Evolutionary conservation across 768 basidiomycete genomes (phyloP).

Genomic region (Termitomyces sp.): DNA sequence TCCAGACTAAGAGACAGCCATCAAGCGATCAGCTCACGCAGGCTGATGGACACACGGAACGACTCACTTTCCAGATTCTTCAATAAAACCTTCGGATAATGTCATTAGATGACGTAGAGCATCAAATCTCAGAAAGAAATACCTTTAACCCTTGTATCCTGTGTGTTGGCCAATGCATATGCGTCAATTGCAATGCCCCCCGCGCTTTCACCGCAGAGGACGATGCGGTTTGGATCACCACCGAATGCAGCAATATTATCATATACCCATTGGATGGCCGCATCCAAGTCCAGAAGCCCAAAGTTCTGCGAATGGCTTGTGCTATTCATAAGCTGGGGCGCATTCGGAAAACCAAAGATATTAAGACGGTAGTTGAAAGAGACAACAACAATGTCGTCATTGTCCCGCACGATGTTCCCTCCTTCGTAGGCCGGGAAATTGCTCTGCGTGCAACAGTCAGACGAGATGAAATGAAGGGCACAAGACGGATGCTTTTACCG

Average conservation of each 20-base stretch:
- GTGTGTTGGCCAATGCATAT: constrained; percentile 16
- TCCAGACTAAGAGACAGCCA: not conserved
- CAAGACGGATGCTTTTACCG: constrained; percentile 15
- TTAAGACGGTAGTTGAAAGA: too few relatives aligned
- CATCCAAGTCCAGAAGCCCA: constrained; percentile 27
- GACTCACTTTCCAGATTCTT: not conserved
- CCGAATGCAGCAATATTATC: too few relatives aligned
- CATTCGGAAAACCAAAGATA: too few relatives aligned
- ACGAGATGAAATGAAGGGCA: not conserved
- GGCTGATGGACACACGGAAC: not conserved
- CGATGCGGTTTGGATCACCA: constrained; percentile 10
- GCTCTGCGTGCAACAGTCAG: constrained; percentile 15
- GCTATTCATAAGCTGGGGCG: constrained; percentile 17
- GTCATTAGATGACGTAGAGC: not conserved
- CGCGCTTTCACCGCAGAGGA: constrained; percentile 30
- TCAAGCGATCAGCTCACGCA: not conserved
- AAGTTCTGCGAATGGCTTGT: constrained; percentile 17
- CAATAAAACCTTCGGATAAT: constrained; percentile 18
- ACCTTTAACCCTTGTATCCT: constrained; percentile 2
- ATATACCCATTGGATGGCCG: constrained; percentile 21
- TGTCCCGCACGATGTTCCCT: constrained; percentile 23
- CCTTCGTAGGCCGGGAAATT: constrained; percentile 23
- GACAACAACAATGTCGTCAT: constrained; percentile 5
- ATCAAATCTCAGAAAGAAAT: constrained; percentile 8
- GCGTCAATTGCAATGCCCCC: constrained; percentile 24